Evolutionary conservation across 164 flowering plant species (phyloP), one percentile per base, ranked within the genome.

Genomic region (Aristolochia contorta): DNA sequence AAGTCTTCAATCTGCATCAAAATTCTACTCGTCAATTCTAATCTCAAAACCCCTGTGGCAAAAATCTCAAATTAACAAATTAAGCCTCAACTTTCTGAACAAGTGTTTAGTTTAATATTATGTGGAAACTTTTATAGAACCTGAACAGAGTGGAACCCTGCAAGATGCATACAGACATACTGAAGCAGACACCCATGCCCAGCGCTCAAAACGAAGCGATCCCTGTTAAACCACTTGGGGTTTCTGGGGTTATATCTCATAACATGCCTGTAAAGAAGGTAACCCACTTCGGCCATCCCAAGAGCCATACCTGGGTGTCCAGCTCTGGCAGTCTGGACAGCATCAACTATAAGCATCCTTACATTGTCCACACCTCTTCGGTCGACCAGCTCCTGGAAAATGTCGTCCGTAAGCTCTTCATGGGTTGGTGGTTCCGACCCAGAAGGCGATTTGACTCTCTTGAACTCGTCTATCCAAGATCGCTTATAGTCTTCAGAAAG

Each of bases 231-330:
- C 99, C 97, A 93, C 55, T 81, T 79, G 1, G 97, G 96, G 63
- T 90, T 90, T 78, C 85, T 90, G 37, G 99, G 99, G 67, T 90
- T 93, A 61, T 83, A 90, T 71, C 78, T 81, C 99, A 93, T 88
- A 45, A 88, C 65, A 73, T 93, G 95, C 69, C 86, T 90, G 60
- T 84, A 91, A 66, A 93, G 68, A 4, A 88, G 73, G 61, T 93
- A 92, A 47, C 91, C 97, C 86, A 94, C 83, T 20, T 96, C 96
- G 6, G 99, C 97, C 62, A 95, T 86, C 0, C 99, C 99, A 96
- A 94, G 89, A 19, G 99, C 96, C 69, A 91, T 57, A 30, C 99
- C 99, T 0, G 99, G 99, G 70, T 93, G 99, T 4, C 99, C 96
- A 16, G 97, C 86, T 58, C 88, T 88, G 0, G 99, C 99, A 73